Evolutionary conservation across 306 rosid genomes (phyloP).

Genomic region (Potentilla sterilis): DNA sequence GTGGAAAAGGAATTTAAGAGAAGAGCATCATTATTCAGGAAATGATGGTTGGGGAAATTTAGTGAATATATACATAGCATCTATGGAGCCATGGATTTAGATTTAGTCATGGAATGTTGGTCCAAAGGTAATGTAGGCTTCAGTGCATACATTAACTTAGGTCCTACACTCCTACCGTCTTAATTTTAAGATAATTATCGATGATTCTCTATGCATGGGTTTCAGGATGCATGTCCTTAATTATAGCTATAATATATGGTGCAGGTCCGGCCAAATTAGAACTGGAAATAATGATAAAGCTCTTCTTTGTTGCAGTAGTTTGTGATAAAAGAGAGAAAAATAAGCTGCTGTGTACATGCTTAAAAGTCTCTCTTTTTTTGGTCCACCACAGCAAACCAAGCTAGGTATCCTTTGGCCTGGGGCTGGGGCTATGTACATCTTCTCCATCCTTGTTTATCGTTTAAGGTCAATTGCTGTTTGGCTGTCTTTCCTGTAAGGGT

Average conservation of each 20-base stretch:
- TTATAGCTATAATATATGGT: neutral
- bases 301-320: slow-evolving; percentile 10
- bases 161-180: neutral
- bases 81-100: too few species aligned
- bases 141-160: neutral
- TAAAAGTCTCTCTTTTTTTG: slow-evolving; percentile 17
- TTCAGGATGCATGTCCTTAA: slow-evolving; percentile 36
- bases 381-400: slow-evolving; percentile 8
- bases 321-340: slow-evolving; percentile 22
- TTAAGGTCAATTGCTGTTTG: neutral
- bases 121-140: neutral
- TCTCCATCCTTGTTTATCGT: neutral
- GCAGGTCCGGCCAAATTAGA: slow-evolving; percentile 22
- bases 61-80: neutral
- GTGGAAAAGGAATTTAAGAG: neutral
- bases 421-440: neutral
- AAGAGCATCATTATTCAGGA: neutral
- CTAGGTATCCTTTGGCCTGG: slow-evolving; percentile 18
- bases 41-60: neutral
- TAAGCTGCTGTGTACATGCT: slow-evolving; percentile 28
- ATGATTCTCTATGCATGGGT: slow-evolving; percentile 28
- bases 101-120: slow-evolving; percentile 8
- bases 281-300: neutral
- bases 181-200: neutral
- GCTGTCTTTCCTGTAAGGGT: neutral